These are phyloP conservation scores for Onygenales sp. DNA, from an alignment of 2,329 filamentous ascomycete genomes.

Conservation along the genomic window DNA sequence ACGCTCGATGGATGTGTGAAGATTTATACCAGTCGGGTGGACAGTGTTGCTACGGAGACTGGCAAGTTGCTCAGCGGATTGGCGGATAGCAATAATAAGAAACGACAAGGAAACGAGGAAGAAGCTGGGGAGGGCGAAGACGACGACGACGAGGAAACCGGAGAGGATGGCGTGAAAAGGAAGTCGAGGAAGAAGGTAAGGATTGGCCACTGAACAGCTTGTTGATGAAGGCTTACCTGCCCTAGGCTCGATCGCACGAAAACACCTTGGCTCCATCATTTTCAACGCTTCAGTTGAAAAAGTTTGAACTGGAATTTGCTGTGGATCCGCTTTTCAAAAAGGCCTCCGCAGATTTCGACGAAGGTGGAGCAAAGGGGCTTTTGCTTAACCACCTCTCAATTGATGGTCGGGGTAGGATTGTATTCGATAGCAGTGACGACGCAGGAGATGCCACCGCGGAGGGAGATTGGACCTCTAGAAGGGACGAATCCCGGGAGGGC, in stretches of 20 bases:
- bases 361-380: constrained; percentile 91
- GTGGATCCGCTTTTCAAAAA: constrained; percentile 99
- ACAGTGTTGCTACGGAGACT: constrained; percentile 95
- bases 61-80: constrained; percentile 89
- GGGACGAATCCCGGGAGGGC: constrained; percentile 26
- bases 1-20: constrained; percentile 97
- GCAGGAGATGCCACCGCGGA: constrained; percentile 43
- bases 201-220: background rate
- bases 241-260: constrained; percentile 69
- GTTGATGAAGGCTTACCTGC: constrained; percentile 10
- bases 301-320: constrained; percentile 92
- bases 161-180: constrained; percentile 38
- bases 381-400: constrained; percentile 95
- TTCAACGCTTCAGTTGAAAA: constrained; percentile 81
- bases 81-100: constrained; percentile 65
- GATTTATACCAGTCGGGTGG: constrained; percentile 96
- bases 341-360: constrained; percentile 94
- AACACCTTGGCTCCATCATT: constrained; percentile 88
- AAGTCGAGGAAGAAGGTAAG: constrained; percentile 62
- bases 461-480: constrained; percentile 21
- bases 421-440: constrained; percentile 97
- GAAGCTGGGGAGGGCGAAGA: constrained; percentile 56
- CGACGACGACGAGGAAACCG: constrained; percentile 46
- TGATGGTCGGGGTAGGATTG: constrained; percentile 81
- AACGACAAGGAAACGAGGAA: constrained; percentile 52